A percentile compares a stretch with the other conserved stretches of the same genome.
These are phyloP conservation scores for Colletotrichum sp. DNA, from an alignment of 2,329 filamentous ascomycete species.

Conservation along the genomic window DNA sequence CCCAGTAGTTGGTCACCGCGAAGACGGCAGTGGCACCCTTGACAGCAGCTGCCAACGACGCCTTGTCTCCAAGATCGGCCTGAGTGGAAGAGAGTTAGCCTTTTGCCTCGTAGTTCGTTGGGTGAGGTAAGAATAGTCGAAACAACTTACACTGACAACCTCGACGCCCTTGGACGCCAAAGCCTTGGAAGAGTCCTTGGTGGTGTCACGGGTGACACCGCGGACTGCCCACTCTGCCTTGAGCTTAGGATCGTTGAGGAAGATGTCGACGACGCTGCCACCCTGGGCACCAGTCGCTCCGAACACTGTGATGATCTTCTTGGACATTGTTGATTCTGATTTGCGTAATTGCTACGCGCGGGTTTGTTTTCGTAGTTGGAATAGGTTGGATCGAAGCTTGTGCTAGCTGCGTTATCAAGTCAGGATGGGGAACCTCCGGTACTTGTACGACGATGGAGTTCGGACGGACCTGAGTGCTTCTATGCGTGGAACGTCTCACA, in stretches of 20 bases:
- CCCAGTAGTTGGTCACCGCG: slow-evolving; percentile 59
- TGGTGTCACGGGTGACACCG: slow-evolving; percentile 57
- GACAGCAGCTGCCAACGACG: slow-evolving; percentile 48
- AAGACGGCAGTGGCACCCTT: slow-evolving; percentile 54
- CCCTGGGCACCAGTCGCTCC: slow-evolving; percentile 68
- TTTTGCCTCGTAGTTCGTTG: neutral
- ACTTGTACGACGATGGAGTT: neutral
- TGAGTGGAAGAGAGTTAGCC: slow-evolving; percentile 17
- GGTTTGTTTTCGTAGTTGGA: neutral
- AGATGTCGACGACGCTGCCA: slow-evolving; percentile 54
- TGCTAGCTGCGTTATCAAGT: neutral
- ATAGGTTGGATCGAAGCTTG: neutral
- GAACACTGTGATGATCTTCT: slow-evolving; percentile 59
- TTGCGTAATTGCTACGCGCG: neutral
- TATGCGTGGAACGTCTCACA: neutral
- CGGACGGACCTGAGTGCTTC: neutral
- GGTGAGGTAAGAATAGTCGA: neutral
- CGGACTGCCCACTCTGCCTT: slow-evolving; percentile 56
- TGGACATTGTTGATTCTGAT: slow-evolving; percentile 11
- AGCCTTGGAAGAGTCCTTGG: slow-evolving; percentile 46
- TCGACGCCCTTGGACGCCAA: slow-evolving; percentile 53
- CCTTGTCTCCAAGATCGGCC: slow-evolving; percentile 55
- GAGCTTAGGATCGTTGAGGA: slow-evolving; percentile 42
- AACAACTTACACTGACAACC: slow-evolving; percentile 45
- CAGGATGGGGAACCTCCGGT: neutral